Conservation (phyloP, 805 yeast genomes). For the Saturnispora hagleri region DNA sequence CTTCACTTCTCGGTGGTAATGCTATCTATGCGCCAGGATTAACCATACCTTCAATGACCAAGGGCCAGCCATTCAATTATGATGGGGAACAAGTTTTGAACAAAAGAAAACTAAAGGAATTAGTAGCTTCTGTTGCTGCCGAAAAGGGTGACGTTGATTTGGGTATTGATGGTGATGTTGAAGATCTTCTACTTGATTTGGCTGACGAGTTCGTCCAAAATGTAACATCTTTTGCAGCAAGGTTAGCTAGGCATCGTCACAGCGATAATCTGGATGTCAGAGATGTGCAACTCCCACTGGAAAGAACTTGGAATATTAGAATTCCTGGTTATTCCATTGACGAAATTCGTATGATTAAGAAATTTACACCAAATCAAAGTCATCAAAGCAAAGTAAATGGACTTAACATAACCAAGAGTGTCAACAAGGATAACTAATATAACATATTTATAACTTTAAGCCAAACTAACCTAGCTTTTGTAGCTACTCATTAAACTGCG, state of each 20-base stretch:
- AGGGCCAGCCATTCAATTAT: slow-evolving; percentile 75
- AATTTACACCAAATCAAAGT: slow-evolving; percentile 54
- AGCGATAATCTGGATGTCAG: slow-evolving; percentile 77
- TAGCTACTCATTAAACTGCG: neutral
- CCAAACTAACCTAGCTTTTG: neutral
- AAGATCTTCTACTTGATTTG: slow-evolving; percentile 78
- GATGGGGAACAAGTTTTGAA: slow-evolving; percentile 77
- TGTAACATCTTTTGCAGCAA: slow-evolving; percentile 88
- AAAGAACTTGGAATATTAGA: slow-evolving; percentile 89
- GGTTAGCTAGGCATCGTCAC: slow-evolving; percentile 89
- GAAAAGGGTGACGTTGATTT: slow-evolving; percentile 91
- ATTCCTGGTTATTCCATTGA: slow-evolving; percentile 91
- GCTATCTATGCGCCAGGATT: slow-evolving; percentile 64
- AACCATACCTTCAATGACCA: slow-evolving; percentile 65
- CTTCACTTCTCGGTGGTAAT: slow-evolving; percentile 77
- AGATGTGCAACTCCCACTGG: slow-evolving; percentile 87
- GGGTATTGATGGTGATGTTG: slow-evolving; percentile 89
- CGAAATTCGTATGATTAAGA: slow-evolving; percentile 72
- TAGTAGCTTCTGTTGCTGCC: slow-evolving; percentile 71
- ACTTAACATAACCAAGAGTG: slow-evolving; percentile 56
- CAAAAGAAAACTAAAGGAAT: slow-evolving; percentile 80
- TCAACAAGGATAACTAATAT: slow-evolving; percentile 33
- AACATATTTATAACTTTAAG: neutral
- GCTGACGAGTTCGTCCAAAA: slow-evolving; percentile 93
- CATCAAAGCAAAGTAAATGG: slow-evolving; percentile 63